Percentiles rank a stretch among this genome's conserved stretches.
Evolutionary conservation across 225 moss, liverwort and hornwort genomes (phyloP).

Genomic region (Sphagnum tenellum): DNA sequence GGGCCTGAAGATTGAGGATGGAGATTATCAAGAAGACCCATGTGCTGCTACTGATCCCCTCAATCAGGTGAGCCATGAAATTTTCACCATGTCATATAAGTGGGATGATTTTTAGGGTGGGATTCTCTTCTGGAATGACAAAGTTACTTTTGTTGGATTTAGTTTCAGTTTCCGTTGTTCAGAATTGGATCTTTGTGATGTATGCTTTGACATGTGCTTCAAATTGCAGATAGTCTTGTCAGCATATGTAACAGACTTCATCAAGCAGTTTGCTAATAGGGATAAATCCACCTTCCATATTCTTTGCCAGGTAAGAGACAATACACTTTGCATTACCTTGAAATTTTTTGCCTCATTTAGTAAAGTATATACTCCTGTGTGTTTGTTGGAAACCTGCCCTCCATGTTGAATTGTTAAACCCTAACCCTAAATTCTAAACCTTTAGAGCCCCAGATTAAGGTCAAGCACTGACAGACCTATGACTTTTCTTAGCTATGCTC

Average conservation of each 20-base stretch:
- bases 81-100: no score
- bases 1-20: slow-evolving; percentile 60
- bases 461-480: no score
- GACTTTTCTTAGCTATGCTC: no score
- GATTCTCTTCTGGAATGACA: not conserved
- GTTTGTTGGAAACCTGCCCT: no score
- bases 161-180: not conserved
- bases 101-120: no score
- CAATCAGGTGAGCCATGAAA: slow-evolving; percentile 47
- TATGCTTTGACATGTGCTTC: not conserved
- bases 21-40: slow-evolving; percentile 73
- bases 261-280: slow-evolving; percentile 59
- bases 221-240: slow-evolving; percentile 65
- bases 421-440: no score
- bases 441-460: no score
- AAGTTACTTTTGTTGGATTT: not conserved
- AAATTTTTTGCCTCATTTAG: slow-evolving; percentile 1
- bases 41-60: slow-evolving; percentile 70
- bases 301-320: slow-evolving; percentile 51
- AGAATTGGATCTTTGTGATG: no score
- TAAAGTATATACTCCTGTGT: not conserved
- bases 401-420: no score
- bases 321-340: not conserved
- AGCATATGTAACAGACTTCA: slow-evolving; percentile 48
- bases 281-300: slow-evolving; percentile 46